Conservation (phyloP, 169 alveolate genomes). For the Babesia caballi region DNA sequence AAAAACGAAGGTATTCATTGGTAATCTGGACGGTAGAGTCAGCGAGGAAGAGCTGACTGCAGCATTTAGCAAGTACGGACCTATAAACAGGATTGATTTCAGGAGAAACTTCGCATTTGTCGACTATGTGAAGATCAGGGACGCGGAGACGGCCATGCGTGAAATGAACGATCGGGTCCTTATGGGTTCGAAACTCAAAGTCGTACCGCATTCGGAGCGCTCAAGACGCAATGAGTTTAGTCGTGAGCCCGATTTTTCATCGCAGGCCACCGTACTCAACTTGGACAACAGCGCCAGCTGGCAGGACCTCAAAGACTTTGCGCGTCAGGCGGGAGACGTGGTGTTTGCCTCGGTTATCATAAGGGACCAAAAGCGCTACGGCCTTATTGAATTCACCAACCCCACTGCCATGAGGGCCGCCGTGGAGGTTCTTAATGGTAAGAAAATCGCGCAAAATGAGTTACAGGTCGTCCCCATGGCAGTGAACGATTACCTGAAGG, state of each 20-base stretch:
- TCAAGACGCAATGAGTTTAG: conserved; percentile 37
- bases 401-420: conserved; percentile 74
- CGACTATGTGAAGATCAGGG: conserved; percentile 68
- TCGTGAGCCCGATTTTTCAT: conserved; percentile 61
- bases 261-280: conserved; percentile 74
- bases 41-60: conserved; percentile 80
- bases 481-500: conserved; percentile 49
- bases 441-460: conserved; percentile 57
- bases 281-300: conserved; percentile 82
- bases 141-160: conserved; percentile 69
- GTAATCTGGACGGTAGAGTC: conserved; percentile 78
- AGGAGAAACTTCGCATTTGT: conserved; percentile 81
- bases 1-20: conserved; percentile 78
- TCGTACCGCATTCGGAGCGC: conserved; percentile 72
- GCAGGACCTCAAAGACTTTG: conserved; percentile 84
- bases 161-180: conserved; percentile 66
- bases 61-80: conserved; percentile 76
- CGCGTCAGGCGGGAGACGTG: conserved; percentile 83
- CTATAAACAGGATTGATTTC: conserved; percentile 73
- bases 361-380: conserved; percentile 71
- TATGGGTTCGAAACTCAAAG: conserved; percentile 74
- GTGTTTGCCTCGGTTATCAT: conserved; percentile 77
- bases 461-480: conserved; percentile 64
- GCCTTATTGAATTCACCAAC: conserved; percentile 77
- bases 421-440: conserved; percentile 70